Evolutionary conservation across 2,329 filamentous ascomycete species (phyloP), one percentile per base, ranked within the genome.

Genomic region (Monosporascus sp.): DNA sequence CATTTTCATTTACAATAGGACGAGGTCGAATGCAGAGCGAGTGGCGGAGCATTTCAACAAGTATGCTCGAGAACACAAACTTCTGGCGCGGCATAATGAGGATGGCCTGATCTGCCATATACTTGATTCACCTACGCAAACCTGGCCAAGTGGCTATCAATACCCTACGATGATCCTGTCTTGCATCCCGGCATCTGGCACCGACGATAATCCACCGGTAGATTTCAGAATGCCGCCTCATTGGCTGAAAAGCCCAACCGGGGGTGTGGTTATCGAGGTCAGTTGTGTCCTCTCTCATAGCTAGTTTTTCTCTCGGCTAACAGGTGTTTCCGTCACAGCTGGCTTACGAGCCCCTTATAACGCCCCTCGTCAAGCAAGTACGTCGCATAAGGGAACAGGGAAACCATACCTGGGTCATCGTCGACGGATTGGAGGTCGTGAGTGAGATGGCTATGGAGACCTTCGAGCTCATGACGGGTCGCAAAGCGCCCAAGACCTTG

Each of bases 371-470:
- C 31, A 75, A 77, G 35, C 87, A 90, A 62, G 82, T 90, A 62
- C 80, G 82, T 38, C 67, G 64, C 24, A 67, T 74, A 25, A 65
- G 69, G 8, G 73, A 78, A 57, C 69, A 79, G 61, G 73, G 78
- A 47, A 73, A 79, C 49, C 75, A 78, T 54, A 74, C 85, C 36
- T 91, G 87, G 87, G 82, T 87, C 0, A 76, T 88, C 44, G 80
- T 90, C 48, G 86, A 90, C 62, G 87, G 87, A 0, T 72, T 90
- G 8, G 86, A 89, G 59, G 81, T 89, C 44, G 75, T 90, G 17
- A 81, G 83, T 5, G 88, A 90, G 67, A 88, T 90, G 74, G 87
- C 85, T 1, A 87, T 87, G 66, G 87, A 87, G 35, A 86, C 89
- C 51, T 90, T 90, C 64, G 87, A 90, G 70, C 72, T 90, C 22